These are phyloP conservation scores for Hypoxylon perforatum DNA, from an alignment of 495 filamentous ascomycete species.

Conservation along the genomic window DNA sequence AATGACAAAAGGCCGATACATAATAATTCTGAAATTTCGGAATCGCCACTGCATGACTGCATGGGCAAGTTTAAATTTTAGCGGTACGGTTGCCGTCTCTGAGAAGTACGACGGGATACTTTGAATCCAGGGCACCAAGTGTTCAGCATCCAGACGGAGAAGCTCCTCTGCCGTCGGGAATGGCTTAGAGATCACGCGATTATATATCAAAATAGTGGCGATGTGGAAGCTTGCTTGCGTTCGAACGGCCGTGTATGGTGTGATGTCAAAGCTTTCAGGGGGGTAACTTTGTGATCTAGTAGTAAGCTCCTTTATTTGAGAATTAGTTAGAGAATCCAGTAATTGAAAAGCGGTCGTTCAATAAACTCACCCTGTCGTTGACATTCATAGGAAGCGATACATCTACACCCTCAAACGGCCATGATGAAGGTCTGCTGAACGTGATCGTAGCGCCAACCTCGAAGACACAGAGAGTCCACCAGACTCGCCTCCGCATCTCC, in stretches of 20 bases:
- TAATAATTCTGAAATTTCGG: conserved; percentile 64
- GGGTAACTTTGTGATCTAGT: conserved; percentile 57
- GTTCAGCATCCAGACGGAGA: conserved; percentile 54
- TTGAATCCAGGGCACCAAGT: conserved; percentile 61
- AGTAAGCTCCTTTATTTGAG: conserved; percentile 46
- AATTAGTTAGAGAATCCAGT: not conserved
- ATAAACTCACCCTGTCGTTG: too few relatives aligned
- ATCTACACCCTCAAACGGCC: conserved; percentile 53
- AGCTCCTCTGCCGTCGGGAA: conserved; percentile 61
- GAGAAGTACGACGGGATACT: conserved; percentile 59
- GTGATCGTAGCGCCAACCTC: conserved; percentile 46
- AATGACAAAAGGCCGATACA: conserved; percentile 64
- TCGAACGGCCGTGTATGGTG: conserved; percentile 62
- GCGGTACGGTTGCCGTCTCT: conserved; percentile 47
- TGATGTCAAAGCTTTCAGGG: conserved; percentile 55
- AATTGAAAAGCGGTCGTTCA: too few relatives aligned
- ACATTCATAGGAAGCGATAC: too few relatives aligned
- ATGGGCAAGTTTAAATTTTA: conserved; percentile 54
- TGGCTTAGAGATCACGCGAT: conserved; percentile 63
- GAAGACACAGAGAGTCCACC: conserved; percentile 45
- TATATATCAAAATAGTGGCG: conserved; percentile 62
- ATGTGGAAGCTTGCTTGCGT: conserved; percentile 62
- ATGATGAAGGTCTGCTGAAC: conserved; percentile 51
- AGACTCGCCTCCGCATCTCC: conserved; percentile 44
- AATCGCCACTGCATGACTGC: conserved; percentile 59